Base-by-base conservation (phyloP, 1,284 basidiomycete species). In the Rhodotorula sp. region DNA sequence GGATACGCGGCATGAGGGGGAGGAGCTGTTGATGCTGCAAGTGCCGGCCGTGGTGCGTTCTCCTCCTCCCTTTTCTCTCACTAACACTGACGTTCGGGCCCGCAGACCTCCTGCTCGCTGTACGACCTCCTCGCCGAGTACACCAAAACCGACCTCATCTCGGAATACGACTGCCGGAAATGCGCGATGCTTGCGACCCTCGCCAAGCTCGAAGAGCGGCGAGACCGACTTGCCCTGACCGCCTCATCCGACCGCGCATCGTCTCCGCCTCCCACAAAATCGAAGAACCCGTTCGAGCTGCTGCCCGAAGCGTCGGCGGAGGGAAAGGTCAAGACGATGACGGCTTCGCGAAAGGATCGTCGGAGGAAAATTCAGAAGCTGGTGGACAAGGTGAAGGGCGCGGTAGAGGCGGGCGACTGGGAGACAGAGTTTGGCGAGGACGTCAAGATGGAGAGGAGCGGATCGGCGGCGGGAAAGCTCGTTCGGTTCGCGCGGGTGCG, bases 1-100 rank as follows among this genome's bases (percentile, higher is more conserved):
- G 76, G 91, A 91, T 2, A 90, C 93, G 57, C 89, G 92, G 86
- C 90, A 92, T 78, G 91, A 90, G 76, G 82, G 87, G 1, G 89
- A 92, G 70, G 90, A 92, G 78, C 91, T 87, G 76, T 87, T 90
- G 85, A 88, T 90, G 77, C 81, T 94, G 30, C 84, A 87, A 30
- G 81, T 93, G 22, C 91, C 90, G n/a, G 64, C 66, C 81, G 82
- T 65, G 26, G 79, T 79, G 16, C 61, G 75, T 70, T 15, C 64
- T 24, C 13, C 16, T 13, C 53, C 56, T 28, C 40, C 18, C 16
- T 44, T 30, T 28, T 4, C 15, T n/a, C 31, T 30, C 9, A 26
- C 18, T 20, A 8, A 34, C 15, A 28, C 34, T 16, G 8, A 7
- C 6, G 18, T 10, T n/a, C 40, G 3, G 9, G 40, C 40, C 11